Percentiles rank a stretch among this genome's conserved stretches.
Evolutionary conservation across 305 asterid species (phyloP).

Genomic region (Plantago coronopus): DNA sequence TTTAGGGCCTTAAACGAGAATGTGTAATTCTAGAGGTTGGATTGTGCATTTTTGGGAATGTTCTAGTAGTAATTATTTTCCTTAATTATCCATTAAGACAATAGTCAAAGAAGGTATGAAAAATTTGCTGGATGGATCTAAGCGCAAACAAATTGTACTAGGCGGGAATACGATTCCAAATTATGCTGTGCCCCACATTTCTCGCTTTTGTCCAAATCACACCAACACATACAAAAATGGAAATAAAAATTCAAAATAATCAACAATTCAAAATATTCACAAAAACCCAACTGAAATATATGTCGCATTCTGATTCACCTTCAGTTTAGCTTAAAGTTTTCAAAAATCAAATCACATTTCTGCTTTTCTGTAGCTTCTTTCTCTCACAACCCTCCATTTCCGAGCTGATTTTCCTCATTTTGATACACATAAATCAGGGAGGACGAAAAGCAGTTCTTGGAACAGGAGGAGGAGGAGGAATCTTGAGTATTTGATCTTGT

Average conservation of each 20-base stretch:
- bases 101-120: too few species aligned
- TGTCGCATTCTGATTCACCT: neutral
- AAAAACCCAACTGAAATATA: too few species aligned
- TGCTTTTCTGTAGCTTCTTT: neutral
- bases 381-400: neutral
- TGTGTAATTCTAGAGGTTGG: too few species aligned
- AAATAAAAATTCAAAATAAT: neutral
- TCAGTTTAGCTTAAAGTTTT: constrained; percentile 1
- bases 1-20: too few species aligned
- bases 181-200: constrained; percentile 2
- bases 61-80: too few species aligned
- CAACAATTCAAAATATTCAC: neutral
- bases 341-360: neutral
- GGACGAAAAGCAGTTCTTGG: neutral
- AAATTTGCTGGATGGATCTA: neutral
- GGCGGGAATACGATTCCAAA: constrained; percentile 11
- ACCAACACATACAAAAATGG: neutral
- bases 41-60: too few species aligned
- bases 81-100: too few species aligned
- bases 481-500: neutral
- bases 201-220: neutral
- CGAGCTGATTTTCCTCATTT: constrained; percentile 2
- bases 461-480: neutral
- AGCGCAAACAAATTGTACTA: neutral
- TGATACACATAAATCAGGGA: neutral